These are phyloP conservation scores for Orobanche coerulescens DNA, from an alignment of 257 asterid genomes.

Conservation along the genomic window DNA sequence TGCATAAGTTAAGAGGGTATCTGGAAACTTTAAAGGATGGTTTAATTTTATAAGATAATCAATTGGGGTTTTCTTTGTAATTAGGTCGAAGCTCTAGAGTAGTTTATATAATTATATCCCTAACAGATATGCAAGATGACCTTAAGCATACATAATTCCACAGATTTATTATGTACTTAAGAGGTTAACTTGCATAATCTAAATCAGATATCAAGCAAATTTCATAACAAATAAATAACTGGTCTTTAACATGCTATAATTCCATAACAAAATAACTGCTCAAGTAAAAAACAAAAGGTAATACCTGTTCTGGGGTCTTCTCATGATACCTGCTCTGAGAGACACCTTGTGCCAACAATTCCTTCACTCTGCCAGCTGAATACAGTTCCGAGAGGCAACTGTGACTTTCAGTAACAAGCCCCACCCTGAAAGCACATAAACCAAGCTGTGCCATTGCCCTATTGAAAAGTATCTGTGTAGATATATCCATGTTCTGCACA, in stretches of 20 bases:
- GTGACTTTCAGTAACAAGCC: constrained; percentile 70
- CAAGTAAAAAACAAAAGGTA: not conserved
- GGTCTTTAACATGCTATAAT: not conserved
- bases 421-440: constrained; percentile 77
- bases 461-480: constrained; percentile 85
- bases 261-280: not conserved
- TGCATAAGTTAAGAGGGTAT: not conserved
- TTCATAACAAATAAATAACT: not conserved
- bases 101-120: not conserved
- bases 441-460: constrained; percentile 98
- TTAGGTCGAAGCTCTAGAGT: not conserved
- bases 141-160: not conserved
- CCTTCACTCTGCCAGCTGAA: constrained; percentile 92
- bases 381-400: constrained; percentile 84
- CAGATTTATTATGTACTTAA: not conserved
- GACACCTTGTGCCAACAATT: constrained; percentile 92
- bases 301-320: constrained; percentile 96
- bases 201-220: not conserved
- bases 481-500: constrained; percentile 91
- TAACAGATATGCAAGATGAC: not conserved
- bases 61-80: not conserved
- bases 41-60: not conserved
- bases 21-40: not conserved
- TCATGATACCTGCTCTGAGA: constrained; percentile 90
- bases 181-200: not conserved